A percentile compares a stretch with the other conserved stretches of the same genome.
Conservation (phyloP, 2,329 filamentous ascomycete species). For the Aaosphaeria arxii region DNA sequence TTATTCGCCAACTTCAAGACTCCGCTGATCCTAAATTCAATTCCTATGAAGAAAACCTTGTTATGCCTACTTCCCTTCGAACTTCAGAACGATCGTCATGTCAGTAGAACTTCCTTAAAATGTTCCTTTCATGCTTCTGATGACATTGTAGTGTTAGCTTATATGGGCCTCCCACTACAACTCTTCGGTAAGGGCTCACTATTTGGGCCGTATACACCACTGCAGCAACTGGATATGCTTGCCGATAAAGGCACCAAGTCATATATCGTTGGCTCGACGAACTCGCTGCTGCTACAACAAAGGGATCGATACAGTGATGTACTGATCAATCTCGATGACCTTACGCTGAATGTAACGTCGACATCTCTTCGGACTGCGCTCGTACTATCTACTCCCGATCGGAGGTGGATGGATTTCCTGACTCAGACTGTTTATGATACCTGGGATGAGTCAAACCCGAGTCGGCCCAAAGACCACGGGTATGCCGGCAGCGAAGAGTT, state of each 20-base stretch:
- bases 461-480: constrained; percentile 87
- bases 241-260: constrained; percentile 94
- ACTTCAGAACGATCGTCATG: constrained; percentile 87
- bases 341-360: constrained; percentile 79
- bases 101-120: constrained; percentile 25
- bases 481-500: constrained; percentile 97
- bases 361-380: constrained; percentile 73
- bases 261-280: constrained; percentile 95
- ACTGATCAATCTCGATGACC: constrained; percentile 91
- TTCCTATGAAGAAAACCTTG: constrained; percentile 70
- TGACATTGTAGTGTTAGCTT: constrained; percentile 63
- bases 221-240: constrained; percentile 91
- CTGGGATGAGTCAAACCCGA: constrained; percentile 89
- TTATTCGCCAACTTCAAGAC: constrained; percentile 89
- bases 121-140: background rate
- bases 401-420: constrained; percentile 94
- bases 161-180: constrained; percentile 92
- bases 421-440: constrained; percentile 93
- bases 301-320: constrained; percentile 96
- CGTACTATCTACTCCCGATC: constrained; percentile 77
- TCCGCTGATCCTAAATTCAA: constrained; percentile 93
- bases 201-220: constrained; percentile 92
- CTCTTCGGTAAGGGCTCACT: constrained; percentile 95
- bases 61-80: constrained; percentile 77
- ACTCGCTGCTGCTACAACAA: constrained; percentile 88